These are phyloP conservation scores for Ormosia emarginata DNA, from an alignment of 306 rosid genomes.

Conservation along the genomic window DNA sequence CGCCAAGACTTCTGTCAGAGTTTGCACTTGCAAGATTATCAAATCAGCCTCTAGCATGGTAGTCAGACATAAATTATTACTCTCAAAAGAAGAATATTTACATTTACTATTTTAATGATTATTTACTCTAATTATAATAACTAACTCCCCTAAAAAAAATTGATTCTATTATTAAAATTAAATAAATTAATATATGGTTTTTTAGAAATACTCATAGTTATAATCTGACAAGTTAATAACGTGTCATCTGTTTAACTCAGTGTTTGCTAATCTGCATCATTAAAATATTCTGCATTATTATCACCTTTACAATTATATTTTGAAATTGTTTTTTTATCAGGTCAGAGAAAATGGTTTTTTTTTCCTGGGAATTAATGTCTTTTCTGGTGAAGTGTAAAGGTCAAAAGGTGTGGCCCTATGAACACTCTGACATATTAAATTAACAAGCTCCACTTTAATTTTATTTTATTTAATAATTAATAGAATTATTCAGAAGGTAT, in stretches of 20 bases:
- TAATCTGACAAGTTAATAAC: neutral
- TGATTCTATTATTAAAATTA: too few relatives aligned
- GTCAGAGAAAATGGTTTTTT: neutral
- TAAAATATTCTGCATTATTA: neutral
- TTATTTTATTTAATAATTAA: neutral
- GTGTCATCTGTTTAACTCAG: neutral
- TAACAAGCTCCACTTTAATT: neutral
- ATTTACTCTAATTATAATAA: neutral
- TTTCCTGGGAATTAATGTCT: constrained; percentile 32
- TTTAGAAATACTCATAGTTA: too few relatives aligned
- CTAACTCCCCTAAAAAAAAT: too few relatives aligned
- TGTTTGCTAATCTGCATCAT: neutral
- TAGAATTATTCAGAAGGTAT: neutral
- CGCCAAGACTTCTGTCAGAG: constrained; percentile 38
- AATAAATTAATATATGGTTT: too few relatives aligned
- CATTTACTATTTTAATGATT: too few relatives aligned
- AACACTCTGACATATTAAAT: constrained; percentile 19
- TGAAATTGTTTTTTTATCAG: neutral
- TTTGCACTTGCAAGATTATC: neutral
- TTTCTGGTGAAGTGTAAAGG: constrained; percentile 28
- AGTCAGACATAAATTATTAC: neutral
- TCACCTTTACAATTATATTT: neutral
- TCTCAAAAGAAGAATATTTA: neutral
- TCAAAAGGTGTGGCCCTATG: constrained; percentile 33
- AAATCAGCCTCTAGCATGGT: neutral